Evolutionary conservation across 129 eudicot genomes (phyloP), one percentile per base, ranked within the genome.

Genomic region (Helichrysum umbraculigerum): DNA sequence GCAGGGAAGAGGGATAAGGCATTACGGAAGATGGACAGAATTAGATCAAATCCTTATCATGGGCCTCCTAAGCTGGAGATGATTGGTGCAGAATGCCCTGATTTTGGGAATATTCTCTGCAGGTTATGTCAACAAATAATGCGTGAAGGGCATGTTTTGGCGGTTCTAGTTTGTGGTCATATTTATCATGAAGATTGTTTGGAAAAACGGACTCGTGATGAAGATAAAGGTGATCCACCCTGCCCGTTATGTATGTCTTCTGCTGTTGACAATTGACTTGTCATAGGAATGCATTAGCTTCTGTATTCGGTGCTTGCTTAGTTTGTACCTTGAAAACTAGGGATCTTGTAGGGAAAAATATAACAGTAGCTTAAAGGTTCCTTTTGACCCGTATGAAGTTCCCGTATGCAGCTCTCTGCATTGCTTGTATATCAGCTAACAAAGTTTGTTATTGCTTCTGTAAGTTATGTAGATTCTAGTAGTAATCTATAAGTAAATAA

Each of bases 101-200:
- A 85, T 10, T 79, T 73, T 68, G 64, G 59, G 47, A 83, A 81
- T 71, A 75, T 82, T 82, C 77, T 32, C 34, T 92, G 97, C 54
- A 85, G 88, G 32, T 70, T 87, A 77, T 92, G 97, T 69, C 74
- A 84, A 84, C 86, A 42, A 84, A 52, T 33, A 66, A 52, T 37
- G 73, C 19, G 66, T 22, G 73, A 66, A 19, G 20, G 35, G 51
- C 78, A 89, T 2, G 90, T 89, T 17, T 96, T 89, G 76, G 96
- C 96, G 15, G 91, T 92, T 68, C 66, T 92, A 78, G 92, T 86
- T 54, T 92, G 97, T 69, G 97, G 97, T 21, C 97, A 92, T 70
- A 64, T 80, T 35, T 92, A 79, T 77, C 97, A 92, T 67, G 97
- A 89, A 9, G 96, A 89, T 29, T 92, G 97, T 73, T 82, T 92